Conservation (phyloP, 805 yeast genomes). For the Suhomyces sp. region DNA sequence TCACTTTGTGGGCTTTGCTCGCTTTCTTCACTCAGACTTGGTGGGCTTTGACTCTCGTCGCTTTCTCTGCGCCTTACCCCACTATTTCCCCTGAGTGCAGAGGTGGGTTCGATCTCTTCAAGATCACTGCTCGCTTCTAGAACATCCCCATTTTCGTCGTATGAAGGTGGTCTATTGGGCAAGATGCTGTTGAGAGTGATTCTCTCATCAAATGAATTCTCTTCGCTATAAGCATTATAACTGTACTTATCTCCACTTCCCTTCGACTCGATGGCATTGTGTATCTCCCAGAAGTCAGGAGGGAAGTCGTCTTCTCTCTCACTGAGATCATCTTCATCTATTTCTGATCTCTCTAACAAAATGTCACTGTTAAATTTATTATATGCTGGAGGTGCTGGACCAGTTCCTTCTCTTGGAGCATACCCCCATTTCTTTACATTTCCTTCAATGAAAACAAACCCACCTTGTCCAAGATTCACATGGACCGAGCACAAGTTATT, state of each 20-base stretch:
- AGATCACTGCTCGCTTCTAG: no score
- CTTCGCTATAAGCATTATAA: constrained; percentile 42
- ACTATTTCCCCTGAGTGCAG: no score
- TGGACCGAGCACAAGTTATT: constrained; percentile 78
- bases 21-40: no score
- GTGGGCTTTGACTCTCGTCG: no score
- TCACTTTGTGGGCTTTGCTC: no score
- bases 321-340: constrained; percentile 47
- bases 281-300: constrained; percentile 53
- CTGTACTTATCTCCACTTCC: constrained; percentile 34
- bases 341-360: constrained; percentile 63
- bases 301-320: constrained; percentile 52
- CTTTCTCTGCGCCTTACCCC: no score
- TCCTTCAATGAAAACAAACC: constrained; percentile 87
- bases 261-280: constrained; percentile 12
- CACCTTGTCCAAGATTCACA: constrained; percentile 86
- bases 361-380: constrained; percentile 77
- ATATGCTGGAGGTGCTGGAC: constrained; percentile 93
- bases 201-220: constrained; percentile 38
- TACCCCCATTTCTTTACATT: constrained; percentile 95
- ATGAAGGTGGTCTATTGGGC: constrained; percentile 41
- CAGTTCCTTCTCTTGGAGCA: constrained; percentile 84
- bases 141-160: constrained; percentile 14
- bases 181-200: constrained; percentile 40
- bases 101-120: no score